Conservation (phyloP, 768 basidiomycete species). For the Phylloporus arenicola region DNA sequence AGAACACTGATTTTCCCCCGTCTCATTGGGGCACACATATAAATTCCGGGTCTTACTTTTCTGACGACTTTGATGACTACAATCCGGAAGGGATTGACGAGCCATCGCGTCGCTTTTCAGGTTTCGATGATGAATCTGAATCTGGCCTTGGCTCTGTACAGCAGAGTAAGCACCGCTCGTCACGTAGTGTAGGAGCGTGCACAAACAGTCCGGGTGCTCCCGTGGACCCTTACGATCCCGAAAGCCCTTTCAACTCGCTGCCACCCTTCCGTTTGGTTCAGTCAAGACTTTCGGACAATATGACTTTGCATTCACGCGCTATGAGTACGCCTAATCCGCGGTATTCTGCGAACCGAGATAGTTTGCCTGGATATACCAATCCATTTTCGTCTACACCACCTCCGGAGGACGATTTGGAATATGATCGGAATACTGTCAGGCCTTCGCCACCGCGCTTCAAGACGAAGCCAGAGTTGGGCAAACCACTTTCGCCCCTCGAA, state of each 20-base stretch:
- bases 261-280: slow-evolving; percentile 32
- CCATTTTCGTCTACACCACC: slow-evolving; percentile 27
- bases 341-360: slow-evolving; percentile 9
- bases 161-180: slow-evolving; percentile 21
- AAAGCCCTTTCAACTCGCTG: slow-evolving; percentile 32
- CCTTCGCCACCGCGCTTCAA: slow-evolving; percentile 33
- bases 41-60: slow-evolving; percentile 54
- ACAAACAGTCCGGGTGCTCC: slow-evolving; percentile 6
- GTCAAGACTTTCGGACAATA: slow-evolving; percentile 30
- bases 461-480: slow-evolving; percentile 45
- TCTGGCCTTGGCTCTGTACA: slow-evolving; percentile 36
- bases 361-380: slow-evolving; percentile 13
- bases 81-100: slow-evolving; percentile 28
- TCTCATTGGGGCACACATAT: slow-evolving; percentile 51
- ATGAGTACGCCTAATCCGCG: slow-evolving; percentile 26
- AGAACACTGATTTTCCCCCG: slow-evolving; percentile 53
- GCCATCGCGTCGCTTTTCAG: slow-evolving; percentile 9
- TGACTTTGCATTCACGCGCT: slow-evolving; percentile 31
- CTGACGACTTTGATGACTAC: slow-evolving; percentile 19
- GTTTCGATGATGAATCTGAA: slow-evolving; percentile 42
- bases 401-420: slow-evolving; percentile 17
- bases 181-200: slow-evolving; percentile 13
- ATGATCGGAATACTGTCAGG: slow-evolving; percentile 5
- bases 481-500: slow-evolving; percentile 47
- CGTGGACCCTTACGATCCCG: slow-evolving; percentile 29